Evolutionary conservation across 129 eudicot species (phyloP).

Genomic region (Centrapalus pauciflorus): DNA sequence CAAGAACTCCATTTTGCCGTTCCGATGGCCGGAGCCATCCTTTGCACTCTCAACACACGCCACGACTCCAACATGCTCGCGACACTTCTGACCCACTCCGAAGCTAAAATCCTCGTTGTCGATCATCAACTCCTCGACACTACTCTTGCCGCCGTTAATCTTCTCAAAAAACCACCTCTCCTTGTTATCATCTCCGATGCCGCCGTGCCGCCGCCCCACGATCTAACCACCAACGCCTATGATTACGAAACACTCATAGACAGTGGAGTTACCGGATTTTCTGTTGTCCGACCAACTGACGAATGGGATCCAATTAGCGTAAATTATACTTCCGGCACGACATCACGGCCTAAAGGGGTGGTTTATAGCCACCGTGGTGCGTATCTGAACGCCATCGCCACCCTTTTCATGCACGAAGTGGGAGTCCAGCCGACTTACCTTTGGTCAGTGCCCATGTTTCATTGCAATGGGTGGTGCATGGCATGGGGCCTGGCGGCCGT

Average conservation of each 20-base stretch:
- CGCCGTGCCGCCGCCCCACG: neutral
- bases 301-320: slow-evolving; percentile 81
- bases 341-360: slow-evolving; percentile 90
- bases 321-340: slow-evolving; percentile 93
- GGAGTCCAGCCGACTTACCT: slow-evolving; percentile 52
- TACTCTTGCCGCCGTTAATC: slow-evolving; percentile 48
- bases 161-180: slow-evolving; percentile 39
- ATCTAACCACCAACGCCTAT: slow-evolving; percentile 2
- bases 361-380: slow-evolving; percentile 87
- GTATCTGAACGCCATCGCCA: slow-evolving; percentile 72
- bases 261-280: slow-evolving; percentile 37
- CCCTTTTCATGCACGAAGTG: slow-evolving; percentile 70
- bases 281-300: slow-evolving; percentile 39
- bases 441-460: slow-evolving; percentile 97
- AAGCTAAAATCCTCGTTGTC: slow-evolving; percentile 68
- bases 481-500: slow-evolving; percentile 84
- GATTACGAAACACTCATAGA: slow-evolving; percentile 30
- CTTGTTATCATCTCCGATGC: slow-evolving; percentile 46
- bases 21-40: slow-evolving; percentile 92
- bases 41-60: slow-evolving; percentile 75
- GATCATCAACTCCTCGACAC: slow-evolving; percentile 51
- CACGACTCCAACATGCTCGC: slow-evolving; percentile 66
- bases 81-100: slow-evolving; percentile 55
- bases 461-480: slow-evolving; percentile 95
- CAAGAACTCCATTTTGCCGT: slow-evolving; percentile 91